Percentiles rank a stretch among this genome's conserved stretches.
phyloP scores from a whole-genome alignment of 768 basidiomycete species.

The Termitomyces titanicus region DNA sequence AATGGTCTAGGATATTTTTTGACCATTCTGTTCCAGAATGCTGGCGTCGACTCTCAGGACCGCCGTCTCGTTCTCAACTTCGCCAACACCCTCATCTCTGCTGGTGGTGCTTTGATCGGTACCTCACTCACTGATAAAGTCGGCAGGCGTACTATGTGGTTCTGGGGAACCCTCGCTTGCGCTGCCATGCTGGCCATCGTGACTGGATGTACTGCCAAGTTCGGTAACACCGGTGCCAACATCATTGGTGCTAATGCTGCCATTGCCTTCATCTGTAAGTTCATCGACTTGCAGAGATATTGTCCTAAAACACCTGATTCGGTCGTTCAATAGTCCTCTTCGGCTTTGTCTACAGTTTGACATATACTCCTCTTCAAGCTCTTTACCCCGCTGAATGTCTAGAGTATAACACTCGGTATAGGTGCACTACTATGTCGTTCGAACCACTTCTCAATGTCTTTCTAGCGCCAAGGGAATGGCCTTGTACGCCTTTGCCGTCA shows the following conservation, averaged over 20 bases:
- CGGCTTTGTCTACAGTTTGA: slow-evolving; percentile 48
- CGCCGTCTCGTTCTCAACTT: slow-evolving; percentile 37
- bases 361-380: slow-evolving; percentile 59
- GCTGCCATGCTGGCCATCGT: slow-evolving; percentile 37
- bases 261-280: slow-evolving; percentile 43
- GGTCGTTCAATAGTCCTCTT: slow-evolving; percentile 38
- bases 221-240: slow-evolving; percentile 31
- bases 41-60: slow-evolving; percentile 36
- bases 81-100: slow-evolving; percentile 38
- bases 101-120: slow-evolving; percentile 37
- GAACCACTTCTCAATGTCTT: not conserved
- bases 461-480: slow-evolving; percentile 59
- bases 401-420: slow-evolving; percentile 46
- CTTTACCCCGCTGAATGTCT: slow-evolving; percentile 55
- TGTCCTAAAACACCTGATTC: not conserved
- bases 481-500: slow-evolving; percentile 41
- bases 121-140: slow-evolving; percentile 40
- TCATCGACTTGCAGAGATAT: not conserved
- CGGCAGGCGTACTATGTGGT: slow-evolving; percentile 42
- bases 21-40: slow-evolving; percentile 36
- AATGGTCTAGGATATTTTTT: slow-evolving; percentile 51
- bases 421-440: not conserved
- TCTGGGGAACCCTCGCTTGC: slow-evolving; percentile 41
- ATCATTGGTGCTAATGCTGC: slow-evolving; percentile 38
- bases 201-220: slow-evolving; percentile 40